Base-by-base conservation (phyloP, 2,329 filamentous ascomycete genomes). In the Verruconis gallopava region DNA sequence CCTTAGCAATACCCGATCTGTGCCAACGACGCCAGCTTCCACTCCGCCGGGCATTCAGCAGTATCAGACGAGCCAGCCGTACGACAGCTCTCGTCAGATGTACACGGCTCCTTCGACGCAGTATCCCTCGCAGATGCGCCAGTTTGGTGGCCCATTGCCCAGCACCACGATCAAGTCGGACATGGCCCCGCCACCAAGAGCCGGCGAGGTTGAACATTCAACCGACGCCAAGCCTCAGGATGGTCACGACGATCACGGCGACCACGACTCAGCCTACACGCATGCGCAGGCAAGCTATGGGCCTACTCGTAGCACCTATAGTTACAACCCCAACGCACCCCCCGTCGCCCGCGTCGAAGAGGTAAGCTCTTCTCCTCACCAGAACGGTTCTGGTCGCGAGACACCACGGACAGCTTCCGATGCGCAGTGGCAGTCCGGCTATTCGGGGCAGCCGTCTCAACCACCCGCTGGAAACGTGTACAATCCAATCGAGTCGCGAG, bases 11-110 rank as follows among this genome's bases (percentile, higher is more conserved):
- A 69, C 81, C 46, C 80, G 85, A 52, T 93, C 85, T 48, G 85
- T 94, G 71, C 86, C 85, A 42, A 85, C 81, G 6, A 93, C 85
- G n/a, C 85, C 85, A 46, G 85, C 85, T 19, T 89, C 85, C 4
- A 93, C 89, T 0, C 88, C 89, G 11, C 89, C 89, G 0, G 85
- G 84, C 18, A 75, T 72, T 20, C 81, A 81, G 51, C 66, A 77
- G 3, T 94, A 94, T 58, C 80, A 78, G 40, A 73, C 65, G 51
- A 77, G 67, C 44, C 83, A 78, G 60, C 66, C 69, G 36, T 94
- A 93, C 54, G 85, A 93, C 55, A 74, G 63, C 53, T 77, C 82
- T 6, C 77, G 89, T 47, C 75, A 79, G 37, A 78, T 91, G 63
- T 94, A 94, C 59, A 83, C 77, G 44, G 73, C 75, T 0, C 71